Conservation (phyloP, 2,329 filamentous ascomycete genomes). For the Colletotrichum lindemuthianum region DNA sequence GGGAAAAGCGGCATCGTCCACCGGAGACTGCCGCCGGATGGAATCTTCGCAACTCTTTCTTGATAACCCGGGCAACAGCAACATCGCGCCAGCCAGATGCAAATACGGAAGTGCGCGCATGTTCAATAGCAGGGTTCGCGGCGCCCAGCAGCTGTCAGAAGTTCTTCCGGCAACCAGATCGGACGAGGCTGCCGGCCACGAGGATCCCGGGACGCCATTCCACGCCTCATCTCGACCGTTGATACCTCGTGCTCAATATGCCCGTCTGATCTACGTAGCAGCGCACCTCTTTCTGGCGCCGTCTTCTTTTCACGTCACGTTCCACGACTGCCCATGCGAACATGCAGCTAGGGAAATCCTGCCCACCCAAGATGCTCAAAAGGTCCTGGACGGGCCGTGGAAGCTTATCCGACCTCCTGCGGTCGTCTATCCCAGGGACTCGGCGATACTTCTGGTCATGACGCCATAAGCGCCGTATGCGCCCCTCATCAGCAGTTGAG, state of each 20-base stretch:
- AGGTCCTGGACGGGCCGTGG: conserved; percentile 7
- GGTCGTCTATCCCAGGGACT: not conserved
- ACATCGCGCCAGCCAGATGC: conserved; percentile 1
- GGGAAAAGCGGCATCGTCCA: not conserved
- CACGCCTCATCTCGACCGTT: not conserved
- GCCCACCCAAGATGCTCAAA: not conserved
- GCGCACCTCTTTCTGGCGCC: no score
- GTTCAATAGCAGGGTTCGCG: conserved; percentile 1
- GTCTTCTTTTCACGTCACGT: not conserved
- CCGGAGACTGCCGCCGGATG: conserved; percentile 13
- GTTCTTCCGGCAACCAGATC: conserved; percentile 7
- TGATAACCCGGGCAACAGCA: not conserved
- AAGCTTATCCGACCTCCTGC: conserved; percentile 14
- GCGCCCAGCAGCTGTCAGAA: conserved; percentile 19
- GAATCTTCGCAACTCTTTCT: not conserved
- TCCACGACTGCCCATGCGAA: not conserved
- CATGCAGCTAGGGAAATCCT: conserved; percentile 1
- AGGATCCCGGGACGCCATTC: conserved; percentile 3
- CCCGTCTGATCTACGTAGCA: no score
- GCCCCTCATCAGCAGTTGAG: conserved; percentile 1
- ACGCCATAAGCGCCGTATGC: conserved; percentile 31
- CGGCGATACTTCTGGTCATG: conserved; percentile 20
- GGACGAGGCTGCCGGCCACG: conserved; percentile 15
- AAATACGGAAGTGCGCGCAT: conserved; percentile 8
- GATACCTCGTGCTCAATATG: not conserved